Evolutionary conservation across 768 basidiomycete genomes (phyloP), one percentile per base, ranked within the genome.

Genomic region (Chalciporus pseudorubinellus): DNA sequence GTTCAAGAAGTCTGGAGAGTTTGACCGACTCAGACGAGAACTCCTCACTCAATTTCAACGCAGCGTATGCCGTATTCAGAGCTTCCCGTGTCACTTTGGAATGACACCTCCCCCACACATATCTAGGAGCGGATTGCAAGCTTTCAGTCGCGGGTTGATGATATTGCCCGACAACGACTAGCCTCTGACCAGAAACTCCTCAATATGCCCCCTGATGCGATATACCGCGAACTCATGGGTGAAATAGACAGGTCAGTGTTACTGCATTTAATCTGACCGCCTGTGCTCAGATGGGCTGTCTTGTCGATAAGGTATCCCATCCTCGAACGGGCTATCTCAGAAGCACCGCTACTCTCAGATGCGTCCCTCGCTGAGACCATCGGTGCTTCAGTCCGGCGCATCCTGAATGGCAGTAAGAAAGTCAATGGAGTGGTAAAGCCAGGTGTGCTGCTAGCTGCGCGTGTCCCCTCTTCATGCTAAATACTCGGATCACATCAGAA

Each of bases 1-100:
- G 59, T 89, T 88, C 73, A 89, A 89, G 68, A 84, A 83, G 59
- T 86, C 85, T 11, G 87, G 87, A 24, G 85, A 89, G 69, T 89
- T 88, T 57, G 87, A 89, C 58, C 80, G 83, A 20, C 63, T 89
- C 55, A 77, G 87, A 44, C 78, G 80, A 44, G 82, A 89, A 66
- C 70, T 90, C 20, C 65, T 89, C 33, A 60, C 74, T 6, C 73
- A 83, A 59, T 87, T 87, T 65, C 79, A 81, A 58, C 75, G 72
- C 57, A 78, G 82, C 60, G 87, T 87, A 66, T 53, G 81, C 48
- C 44, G 10, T n/a, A 28, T 51, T 51, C 53, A 18, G 20, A 28
- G 13, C 16, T 8, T 47, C 36, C 24, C 20, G 18, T 42, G n/a
- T 50, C 14, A 19, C 13, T 43, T 29, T 18, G 13, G 13, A 31